Base-by-base conservation (phyloP, 23 red algal species). In the Chondrus crispus region DNA sequence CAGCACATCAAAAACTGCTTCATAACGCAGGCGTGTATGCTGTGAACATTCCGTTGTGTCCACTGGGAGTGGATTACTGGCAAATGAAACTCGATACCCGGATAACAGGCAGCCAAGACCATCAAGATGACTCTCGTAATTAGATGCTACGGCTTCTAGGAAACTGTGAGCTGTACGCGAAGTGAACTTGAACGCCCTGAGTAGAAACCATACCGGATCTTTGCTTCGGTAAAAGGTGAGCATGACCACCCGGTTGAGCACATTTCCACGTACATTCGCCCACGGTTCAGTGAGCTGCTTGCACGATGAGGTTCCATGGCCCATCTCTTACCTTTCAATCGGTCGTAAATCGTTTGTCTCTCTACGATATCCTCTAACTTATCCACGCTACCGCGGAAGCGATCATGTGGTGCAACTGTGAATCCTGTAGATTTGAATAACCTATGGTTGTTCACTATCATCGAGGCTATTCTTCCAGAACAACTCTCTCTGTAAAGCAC, bases 151-250 rank as follows among this genome's bases (percentile, higher is more conserved):
- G n/a, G 58, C 29, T 35, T 3, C 0, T 12, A 86, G 38, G 53
- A 86, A 72, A 10, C 19, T 42, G 12, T 86, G 82, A 16, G 82
- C 66, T 30, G 82, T 71, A 4, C 39, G 62, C 28, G 82, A 70
- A 51, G 62, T 51, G 52, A 73, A 54, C 41, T 86, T 58, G 44
- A 86, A 86, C 52, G 58, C 42, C 26, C 24, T 38, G 14, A 19
- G 11, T 2, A 86, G 26, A 29, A 86, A 70, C 44, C 82, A 86
- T 32, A 39, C 63, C 4, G 82, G 82, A 29, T 71, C 82, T 32
- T 50, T 46, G 4, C 46, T 57, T 41, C 63, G 80, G 39, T 57
- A 29, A 3, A 84, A 35, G 11, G 47, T 84, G 16, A 84, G 1
- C 7, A 66, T 7, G 60, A 66, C 35, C 8, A 66, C 60, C 60